These are phyloP conservation scores for Sclerotiophoma versabilis DNA, from an alignment of 2,329 filamentous ascomycete genomes.

Conservation along the genomic window DNA sequence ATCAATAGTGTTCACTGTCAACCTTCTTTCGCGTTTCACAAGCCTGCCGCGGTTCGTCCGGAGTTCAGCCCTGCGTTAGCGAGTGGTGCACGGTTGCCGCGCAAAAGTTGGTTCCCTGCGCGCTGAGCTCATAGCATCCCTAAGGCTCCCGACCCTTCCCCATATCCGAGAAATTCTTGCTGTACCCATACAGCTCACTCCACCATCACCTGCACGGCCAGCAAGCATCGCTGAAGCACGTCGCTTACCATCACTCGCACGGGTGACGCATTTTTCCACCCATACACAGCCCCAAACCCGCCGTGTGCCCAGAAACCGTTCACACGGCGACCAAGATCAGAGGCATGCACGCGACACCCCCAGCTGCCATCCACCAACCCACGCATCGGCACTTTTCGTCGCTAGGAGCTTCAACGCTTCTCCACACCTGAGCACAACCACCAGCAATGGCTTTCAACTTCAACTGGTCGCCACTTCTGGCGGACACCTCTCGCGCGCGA, in stretches of 20 bases:
- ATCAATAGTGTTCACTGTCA: conserved; percentile 16
- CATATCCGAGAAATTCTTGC: conserved; percentile 38
- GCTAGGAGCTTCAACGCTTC: conserved; percentile 30
- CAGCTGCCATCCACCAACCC: conserved; percentile 30
- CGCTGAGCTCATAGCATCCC: conserved; percentile 24
- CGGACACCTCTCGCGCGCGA: conserved; percentile 88
- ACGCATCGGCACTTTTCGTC: conserved; percentile 22
- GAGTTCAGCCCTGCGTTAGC: conserved; percentile 16
- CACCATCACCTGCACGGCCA: conserved; percentile 28
- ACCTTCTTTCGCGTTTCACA: conserved; percentile 7
- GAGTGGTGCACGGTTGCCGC: conserved; percentile 18
- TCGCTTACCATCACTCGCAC: conserved; percentile 11
- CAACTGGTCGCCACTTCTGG: conserved; percentile 99
- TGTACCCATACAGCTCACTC: conserved; percentile 25
- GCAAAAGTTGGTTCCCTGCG: conserved; percentile 32
- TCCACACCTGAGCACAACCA: conserved; percentile 1
- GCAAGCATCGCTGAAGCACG: conserved; percentile 11
- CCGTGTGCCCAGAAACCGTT: conserved; percentile 30
- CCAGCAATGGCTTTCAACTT: conserved; percentile 96
- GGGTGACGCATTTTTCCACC: conserved; percentile 14
- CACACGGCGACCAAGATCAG: conserved; percentile 41
- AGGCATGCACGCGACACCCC: conserved; percentile 49
- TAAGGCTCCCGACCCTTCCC: conserved; percentile 19
- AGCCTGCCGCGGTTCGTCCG: conserved; percentile 16
- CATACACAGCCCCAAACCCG: conserved; percentile 16